A percentile compares a stretch with the other conserved stretches of the same genome.
Conservation (phyloP, 257 asterid genomes). For the Solanum phureja region DNA sequence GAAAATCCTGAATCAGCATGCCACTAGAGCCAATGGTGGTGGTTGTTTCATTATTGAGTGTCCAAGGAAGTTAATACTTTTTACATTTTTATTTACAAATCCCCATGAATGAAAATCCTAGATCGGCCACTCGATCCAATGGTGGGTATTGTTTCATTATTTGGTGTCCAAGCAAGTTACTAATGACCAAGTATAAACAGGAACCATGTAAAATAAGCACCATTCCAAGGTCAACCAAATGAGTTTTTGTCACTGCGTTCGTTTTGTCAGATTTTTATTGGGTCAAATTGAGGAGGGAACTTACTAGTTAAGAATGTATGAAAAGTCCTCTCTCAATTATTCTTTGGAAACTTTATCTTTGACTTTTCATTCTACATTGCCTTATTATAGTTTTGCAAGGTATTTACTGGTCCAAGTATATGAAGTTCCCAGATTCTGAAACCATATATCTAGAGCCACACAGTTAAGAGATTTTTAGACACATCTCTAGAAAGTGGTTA, state of each 20-base stretch:
- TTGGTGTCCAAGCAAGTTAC: neutral
- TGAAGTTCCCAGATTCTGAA: neutral
- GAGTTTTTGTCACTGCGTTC: neutral
- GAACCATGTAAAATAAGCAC: neutral
- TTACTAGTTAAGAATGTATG: neutral
- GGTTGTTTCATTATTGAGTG: neutral
- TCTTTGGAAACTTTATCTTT: neutral
- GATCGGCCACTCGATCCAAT: neutral
- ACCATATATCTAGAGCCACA: neutral
- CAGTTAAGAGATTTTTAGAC: neutral
- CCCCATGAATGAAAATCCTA: neutral
- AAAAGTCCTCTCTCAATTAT: neutral
- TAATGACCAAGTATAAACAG: neutral
- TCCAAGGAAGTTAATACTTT: neutral
- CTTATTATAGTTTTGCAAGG: neutral
- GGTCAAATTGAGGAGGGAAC: neutral
- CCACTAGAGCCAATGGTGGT: neutral
- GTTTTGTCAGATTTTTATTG: neutral
- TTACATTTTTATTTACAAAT: too few relatives aligned
- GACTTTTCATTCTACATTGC: neutral
- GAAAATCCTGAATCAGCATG: neutral
- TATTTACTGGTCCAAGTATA: neutral
- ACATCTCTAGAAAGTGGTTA: neutral
- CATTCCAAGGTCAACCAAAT: neutral
- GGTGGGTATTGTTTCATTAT: neutral